A percentile compares a stretch with the other conserved stretches of the same genome.
These are phyloP conservation scores for Iris macrosiphon DNA, from an alignment of 106 monocot species.

Conservation along the genomic window DNA sequence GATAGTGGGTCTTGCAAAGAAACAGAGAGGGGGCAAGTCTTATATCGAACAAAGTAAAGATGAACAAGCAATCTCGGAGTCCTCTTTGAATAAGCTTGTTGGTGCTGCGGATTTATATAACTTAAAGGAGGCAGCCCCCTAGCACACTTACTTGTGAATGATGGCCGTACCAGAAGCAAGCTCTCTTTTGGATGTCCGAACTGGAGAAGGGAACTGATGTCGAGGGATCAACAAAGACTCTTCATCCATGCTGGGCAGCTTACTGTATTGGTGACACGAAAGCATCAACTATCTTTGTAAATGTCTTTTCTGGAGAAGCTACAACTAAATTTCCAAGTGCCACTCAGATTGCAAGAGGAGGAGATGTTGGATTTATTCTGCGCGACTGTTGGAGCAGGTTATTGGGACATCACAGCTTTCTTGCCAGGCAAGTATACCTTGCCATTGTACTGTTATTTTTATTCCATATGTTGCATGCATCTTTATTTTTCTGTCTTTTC, in stretches of 20 bases:
- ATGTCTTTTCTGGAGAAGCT: conserved; percentile 83
- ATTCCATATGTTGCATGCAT: too few species aligned
- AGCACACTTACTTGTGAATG: conserved; percentile 45
- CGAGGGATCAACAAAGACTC: conserved; percentile 48
- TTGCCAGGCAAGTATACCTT: too few species aligned
- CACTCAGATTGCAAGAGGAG: conserved; percentile 68
- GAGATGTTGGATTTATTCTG: too few species aligned
- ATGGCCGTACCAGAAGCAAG: conserved; percentile 79
- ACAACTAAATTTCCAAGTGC: conserved; percentile 72
- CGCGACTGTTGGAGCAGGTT: too few species aligned
- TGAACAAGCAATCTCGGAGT: conserved; percentile 75
- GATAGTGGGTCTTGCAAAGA: conserved; percentile 45
- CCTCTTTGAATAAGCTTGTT: conserved; percentile 79
- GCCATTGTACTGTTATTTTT: too few species aligned
- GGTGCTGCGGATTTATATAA: conserved; percentile 60
- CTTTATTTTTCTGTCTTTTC: too few species aligned
- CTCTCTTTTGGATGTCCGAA: conserved; percentile 85
- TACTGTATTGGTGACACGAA: conserved; percentile 80
- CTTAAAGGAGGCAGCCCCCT: conserved; percentile 70
- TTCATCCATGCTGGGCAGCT: conserved; percentile 87
- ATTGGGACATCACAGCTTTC: too few species aligned
- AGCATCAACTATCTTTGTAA: conserved; percentile 64
- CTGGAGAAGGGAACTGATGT: conserved; percentile 68
- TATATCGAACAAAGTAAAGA: conserved; percentile 51
- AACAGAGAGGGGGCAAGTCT: conserved; percentile 25